phyloP scores from a whole-genome alignment of 352 stramenopile species.

The Pythium rishiriense region DNA sequence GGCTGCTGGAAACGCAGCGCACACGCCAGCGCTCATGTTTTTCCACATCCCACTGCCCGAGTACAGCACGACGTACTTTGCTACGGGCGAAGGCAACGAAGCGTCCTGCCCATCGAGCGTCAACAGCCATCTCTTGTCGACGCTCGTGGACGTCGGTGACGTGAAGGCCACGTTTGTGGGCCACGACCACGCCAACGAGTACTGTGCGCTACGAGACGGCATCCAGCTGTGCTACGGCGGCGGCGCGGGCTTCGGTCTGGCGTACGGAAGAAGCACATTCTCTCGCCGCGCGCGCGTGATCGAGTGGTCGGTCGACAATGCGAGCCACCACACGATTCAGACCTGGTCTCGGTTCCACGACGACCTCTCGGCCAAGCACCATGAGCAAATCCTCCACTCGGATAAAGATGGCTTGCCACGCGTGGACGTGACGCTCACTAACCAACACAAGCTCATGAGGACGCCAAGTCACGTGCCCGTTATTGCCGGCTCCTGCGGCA shows the following conservation, averaged over 20 bases:
- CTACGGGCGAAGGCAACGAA: conserved; percentile 4
- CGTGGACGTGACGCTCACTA: too few relatives aligned
- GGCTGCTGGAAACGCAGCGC: conserved; percentile 7
- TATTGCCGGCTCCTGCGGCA: too few relatives aligned
- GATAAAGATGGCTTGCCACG: too few relatives aligned
- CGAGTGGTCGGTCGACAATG: conserved; percentile 16
- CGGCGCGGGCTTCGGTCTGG: conserved; percentile 23
- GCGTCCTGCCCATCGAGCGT: not conserved
- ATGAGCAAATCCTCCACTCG: too few relatives aligned
- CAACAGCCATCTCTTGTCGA: conserved; percentile 23
- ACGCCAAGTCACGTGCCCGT: too few relatives aligned
- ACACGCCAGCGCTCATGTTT: conserved; percentile 28
- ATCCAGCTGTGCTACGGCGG: conserved; percentile 30
- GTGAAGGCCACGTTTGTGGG: conserved; percentile 34
- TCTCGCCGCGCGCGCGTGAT: conserved; percentile 19
- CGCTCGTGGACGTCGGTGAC: conserved; percentile 24
- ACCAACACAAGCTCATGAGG: too few relatives aligned
- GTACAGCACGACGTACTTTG: conserved; percentile 3
- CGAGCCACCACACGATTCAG: conserved; percentile 9
- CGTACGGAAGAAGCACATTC: conserved; percentile 15
- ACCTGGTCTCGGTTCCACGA: conserved; percentile 20
- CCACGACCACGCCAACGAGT: too few relatives aligned
- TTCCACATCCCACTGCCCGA: too few relatives aligned
- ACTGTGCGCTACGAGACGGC: conserved; percentile 22
- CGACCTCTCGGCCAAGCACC: not conserved